A percentile compares a stretch with the other conserved stretches of the same genome.
Evolutionary conservation across 1,139 yeast genomes (phyloP).

Genomic region (Hansenula sp.): DNA sequence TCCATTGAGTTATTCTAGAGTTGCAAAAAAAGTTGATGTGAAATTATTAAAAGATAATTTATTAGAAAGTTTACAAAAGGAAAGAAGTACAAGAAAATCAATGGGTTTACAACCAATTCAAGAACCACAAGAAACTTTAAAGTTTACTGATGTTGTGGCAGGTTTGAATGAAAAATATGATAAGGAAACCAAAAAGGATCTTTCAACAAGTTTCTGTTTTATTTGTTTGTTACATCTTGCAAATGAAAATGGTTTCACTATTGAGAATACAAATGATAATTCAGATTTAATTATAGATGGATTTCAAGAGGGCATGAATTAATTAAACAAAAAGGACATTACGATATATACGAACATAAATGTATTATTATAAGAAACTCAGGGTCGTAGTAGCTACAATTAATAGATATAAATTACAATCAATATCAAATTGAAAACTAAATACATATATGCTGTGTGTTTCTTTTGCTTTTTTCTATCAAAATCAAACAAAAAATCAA

Average conservation of each 20-base stretch:
- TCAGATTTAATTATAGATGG: conserved; percentile 44
- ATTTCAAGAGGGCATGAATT: too few species aligned
- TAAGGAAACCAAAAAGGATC: conserved; percentile 48
- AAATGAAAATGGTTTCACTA: conserved; percentile 75
- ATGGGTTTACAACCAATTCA: not conserved
- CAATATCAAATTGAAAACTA: not conserved
- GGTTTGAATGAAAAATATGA: conserved; percentile 48
- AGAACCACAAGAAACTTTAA: conserved; percentile 9
- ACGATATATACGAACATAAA: too few species aligned
- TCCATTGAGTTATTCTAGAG: conserved; percentile 59
- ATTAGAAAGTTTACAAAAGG: conserved; percentile 56
- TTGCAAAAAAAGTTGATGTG: conserved; percentile 84
- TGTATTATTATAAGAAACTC: too few species aligned
- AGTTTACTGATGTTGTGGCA: conserved; percentile 22
- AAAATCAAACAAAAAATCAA: not conserved
- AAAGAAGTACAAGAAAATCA: conserved; percentile 10
- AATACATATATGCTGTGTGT: not conserved
- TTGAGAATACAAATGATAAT: conserved; percentile 49
- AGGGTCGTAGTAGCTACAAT: too few species aligned
- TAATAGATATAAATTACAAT: not conserved
- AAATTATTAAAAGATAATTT: conserved; percentile 72
- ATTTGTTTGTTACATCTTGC: conserved; percentile 85
- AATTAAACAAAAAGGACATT: too few species aligned
- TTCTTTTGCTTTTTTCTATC: not conserved
- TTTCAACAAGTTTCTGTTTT: conserved; percentile 86